Conservation (phyloP, 768 basidiomycete species). For the Phanerochaete carnosa region DNA sequence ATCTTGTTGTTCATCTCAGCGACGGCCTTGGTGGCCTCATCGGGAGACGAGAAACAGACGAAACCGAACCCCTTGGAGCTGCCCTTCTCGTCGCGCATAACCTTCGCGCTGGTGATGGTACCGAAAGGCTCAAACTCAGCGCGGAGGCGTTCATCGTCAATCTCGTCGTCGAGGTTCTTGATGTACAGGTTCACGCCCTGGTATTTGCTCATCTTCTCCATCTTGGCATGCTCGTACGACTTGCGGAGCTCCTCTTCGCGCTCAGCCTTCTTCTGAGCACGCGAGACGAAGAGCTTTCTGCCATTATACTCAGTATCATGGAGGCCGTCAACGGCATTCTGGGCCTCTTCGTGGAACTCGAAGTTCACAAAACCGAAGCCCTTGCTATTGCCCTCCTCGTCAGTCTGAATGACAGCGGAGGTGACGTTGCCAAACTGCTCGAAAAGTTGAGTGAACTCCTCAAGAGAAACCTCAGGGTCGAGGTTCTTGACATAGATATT, state of each 20-base stretch:
- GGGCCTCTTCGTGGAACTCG: conserved; percentile 89
- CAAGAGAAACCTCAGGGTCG: conserved; percentile 76
- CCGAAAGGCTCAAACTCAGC: conserved; percentile 96
- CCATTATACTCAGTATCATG: conserved; percentile 84
- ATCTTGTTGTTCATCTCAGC: conserved; percentile 99
- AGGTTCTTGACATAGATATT: conserved; percentile 99
- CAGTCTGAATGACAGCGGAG: conserved; percentile 79
- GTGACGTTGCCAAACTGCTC: conserved; percentile 76
- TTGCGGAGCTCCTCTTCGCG: conserved; percentile 94
- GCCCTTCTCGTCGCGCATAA: conserved; percentile 96
- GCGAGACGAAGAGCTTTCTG: conserved; percentile 90
- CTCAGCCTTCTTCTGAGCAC: conserved; percentile 98
- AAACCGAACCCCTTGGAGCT: conserved; percentile 97
- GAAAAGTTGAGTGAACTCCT: conserved; percentile 86
- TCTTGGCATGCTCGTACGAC: conserved; percentile 91
- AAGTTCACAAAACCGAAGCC: conserved; percentile 99
- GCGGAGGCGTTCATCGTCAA: conserved; percentile 96
- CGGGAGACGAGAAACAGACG: conserved; percentile 97
- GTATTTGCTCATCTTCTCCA: conserved; percentile 97
- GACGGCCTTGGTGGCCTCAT: conserved; percentile 98
- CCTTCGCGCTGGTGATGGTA: conserved; percentile 96
- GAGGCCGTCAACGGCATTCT: conserved; percentile 82
- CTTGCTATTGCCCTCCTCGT: conserved; percentile 90
- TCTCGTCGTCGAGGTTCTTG: conserved; percentile 98
- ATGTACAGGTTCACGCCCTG: conserved; percentile 99